These are phyloP conservation scores for Carpinus viminea DNA, from an alignment of 306 rosid genomes.

Conservation along the genomic window DNA sequence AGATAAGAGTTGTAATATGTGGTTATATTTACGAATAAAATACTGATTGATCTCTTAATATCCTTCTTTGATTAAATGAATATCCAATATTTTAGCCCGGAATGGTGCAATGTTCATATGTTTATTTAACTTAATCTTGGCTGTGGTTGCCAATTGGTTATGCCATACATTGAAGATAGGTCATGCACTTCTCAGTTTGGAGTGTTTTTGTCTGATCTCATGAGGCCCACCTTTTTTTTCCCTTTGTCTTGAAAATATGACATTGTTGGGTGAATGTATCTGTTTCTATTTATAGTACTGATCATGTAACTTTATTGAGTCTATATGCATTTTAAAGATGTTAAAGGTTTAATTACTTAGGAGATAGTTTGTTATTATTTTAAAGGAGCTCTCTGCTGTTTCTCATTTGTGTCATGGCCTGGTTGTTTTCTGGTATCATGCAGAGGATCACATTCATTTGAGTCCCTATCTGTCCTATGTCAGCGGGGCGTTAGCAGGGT, in stretches of 20 bases:
- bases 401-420: neutral
- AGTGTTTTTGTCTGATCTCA: neutral
- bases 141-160: constrained; percentile 14
- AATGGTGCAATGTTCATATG: neutral
- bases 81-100: neutral
- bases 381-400: constrained; percentile 15
- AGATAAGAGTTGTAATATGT: neutral
- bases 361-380: neutral
- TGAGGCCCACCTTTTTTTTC: neutral
- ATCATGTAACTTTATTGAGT: neutral
- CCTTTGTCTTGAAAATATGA: neutral
- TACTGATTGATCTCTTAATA: neutral
- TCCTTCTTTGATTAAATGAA: constrained; percentile 11
- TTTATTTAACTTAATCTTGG: constrained; percentile 8
- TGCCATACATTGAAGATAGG: neutral
- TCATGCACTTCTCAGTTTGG: neutral
- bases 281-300: neutral
- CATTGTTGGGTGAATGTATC: neutral
- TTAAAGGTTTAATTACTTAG: neutral
- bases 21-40: neutral
- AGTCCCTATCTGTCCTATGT: constrained; percentile 87
- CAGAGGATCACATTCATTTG: constrained; percentile 78
- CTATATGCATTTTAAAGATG: neutral
- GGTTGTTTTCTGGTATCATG: constrained; percentile 35
- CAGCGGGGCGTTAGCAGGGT: constrained; percentile 91